Conservation (phyloP, 331 rosid genomes). For the Dryas integrifolia region DNA sequence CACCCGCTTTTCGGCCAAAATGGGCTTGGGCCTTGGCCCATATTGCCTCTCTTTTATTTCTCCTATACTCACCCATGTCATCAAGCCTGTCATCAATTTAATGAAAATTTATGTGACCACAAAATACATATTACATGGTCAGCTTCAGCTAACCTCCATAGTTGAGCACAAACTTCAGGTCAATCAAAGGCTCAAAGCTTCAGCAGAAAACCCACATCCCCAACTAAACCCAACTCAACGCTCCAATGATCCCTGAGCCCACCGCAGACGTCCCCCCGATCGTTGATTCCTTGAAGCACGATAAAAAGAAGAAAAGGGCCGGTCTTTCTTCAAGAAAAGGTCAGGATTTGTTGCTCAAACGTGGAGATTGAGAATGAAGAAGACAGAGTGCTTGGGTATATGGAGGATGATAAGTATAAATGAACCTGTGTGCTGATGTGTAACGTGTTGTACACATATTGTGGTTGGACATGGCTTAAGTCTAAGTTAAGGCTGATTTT, state of each 20-base stretch:
- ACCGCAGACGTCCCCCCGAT: neutral
- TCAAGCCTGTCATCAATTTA: too few relatives aligned
- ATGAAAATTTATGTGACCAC: neutral
- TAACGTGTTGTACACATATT: conserved; percentile 10
- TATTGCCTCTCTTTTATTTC: too few relatives aligned
- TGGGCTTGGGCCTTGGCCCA: conserved; percentile 5
- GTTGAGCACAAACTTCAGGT: neutral
- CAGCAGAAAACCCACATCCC: neutral
- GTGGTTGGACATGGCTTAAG: neutral
- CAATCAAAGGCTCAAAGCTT: neutral
- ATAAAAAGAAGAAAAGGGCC: conserved; percentile 8
- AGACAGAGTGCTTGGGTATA: conserved; percentile 6
- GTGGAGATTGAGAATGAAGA: conserved; percentile 16
- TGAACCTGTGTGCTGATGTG: conserved; percentile 14
- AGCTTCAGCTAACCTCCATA: neutral
- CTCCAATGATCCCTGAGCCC: neutral
- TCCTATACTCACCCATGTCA: too few relatives aligned
- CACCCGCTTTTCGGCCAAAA: too few relatives aligned
- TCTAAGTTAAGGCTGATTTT: too few relatives aligned
- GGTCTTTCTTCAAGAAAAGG: neutral
- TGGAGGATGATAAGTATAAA: conserved; percentile 4
- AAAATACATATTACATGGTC: neutral
- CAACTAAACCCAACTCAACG: neutral
- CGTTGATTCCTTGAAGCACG: neutral
- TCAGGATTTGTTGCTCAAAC: conserved; percentile 36